Evolutionary conservation across 495 filamentous ascomycete genomes (phyloP).

Genomic region (Viridothelium virens): DNA sequence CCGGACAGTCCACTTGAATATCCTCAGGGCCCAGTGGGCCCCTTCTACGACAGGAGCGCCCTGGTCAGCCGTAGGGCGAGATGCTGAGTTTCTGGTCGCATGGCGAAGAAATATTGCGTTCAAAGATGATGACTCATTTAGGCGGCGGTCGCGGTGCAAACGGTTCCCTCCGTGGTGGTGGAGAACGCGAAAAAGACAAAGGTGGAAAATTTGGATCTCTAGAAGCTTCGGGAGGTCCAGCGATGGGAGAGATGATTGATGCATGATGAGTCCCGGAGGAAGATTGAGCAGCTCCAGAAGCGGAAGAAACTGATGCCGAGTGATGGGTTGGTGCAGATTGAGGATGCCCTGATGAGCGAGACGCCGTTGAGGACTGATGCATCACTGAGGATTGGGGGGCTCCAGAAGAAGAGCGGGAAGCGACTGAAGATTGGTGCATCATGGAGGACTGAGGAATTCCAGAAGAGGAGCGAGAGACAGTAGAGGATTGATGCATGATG

Average conservation of each 20-base stretch:
- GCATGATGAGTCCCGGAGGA: neutral
- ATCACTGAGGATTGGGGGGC: conserved; percentile 15
- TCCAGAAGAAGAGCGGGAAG: neutral
- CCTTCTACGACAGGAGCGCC: too few species aligned
- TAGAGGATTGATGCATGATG: neutral
- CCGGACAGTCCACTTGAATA: too few species aligned
- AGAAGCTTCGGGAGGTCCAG: neutral
- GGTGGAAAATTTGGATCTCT: neutral
- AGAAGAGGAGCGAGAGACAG: neutral
- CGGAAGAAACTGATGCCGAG: neutral
- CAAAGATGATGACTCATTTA: neutral
- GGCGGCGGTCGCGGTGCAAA: neutral
- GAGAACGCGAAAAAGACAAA: neutral
- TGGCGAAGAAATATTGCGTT: neutral
- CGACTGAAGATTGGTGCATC: conserved; percentile 39
- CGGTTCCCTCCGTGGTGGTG: neutral
- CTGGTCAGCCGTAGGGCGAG: too few species aligned
- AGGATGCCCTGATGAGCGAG: conserved; percentile 42
- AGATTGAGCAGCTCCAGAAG: neutral
- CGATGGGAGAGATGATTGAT: neutral
- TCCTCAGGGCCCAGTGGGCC: too few species aligned
- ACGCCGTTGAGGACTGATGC: conserved; percentile 46
- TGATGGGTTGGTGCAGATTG: neutral
- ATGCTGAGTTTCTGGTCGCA: neutral
- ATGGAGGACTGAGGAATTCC: neutral